Evolutionary conservation across 306 rosid species (phyloP).

Genomic region (Cyclanthera cordifolia): DNA sequence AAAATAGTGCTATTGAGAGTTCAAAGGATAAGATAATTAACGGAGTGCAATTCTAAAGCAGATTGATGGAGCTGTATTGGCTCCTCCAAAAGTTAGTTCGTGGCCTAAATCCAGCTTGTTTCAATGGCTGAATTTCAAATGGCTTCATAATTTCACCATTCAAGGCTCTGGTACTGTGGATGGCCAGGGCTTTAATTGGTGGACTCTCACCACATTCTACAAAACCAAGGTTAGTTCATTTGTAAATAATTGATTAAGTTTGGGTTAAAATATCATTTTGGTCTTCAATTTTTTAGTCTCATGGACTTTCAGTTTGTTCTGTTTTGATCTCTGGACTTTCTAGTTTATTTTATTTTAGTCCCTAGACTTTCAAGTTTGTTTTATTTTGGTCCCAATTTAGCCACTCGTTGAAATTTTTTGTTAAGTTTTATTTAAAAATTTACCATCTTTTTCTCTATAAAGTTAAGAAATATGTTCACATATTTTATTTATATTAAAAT

Average conservation of each 20-base stretch:
- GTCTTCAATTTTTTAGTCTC: too few relatives aligned
- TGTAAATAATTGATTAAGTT: background rate
- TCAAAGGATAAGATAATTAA: conserved; percentile 6
- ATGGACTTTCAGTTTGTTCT: too few relatives aligned
- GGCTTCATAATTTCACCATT: conserved; percentile 62
- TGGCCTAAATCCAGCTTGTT: conserved; percentile 61
- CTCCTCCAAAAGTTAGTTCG: conserved; percentile 54
- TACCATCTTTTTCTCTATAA: too few relatives aligned
- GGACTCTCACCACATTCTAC: conserved; percentile 30
- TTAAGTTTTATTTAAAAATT: too few relatives aligned
- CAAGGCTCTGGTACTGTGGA: conserved; percentile 69
- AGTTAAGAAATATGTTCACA: too few relatives aligned
- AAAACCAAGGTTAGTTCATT: conserved; percentile 28
- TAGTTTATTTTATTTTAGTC: too few relatives aligned
- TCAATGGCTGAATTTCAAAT: conserved; percentile 87
- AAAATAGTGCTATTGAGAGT: background rate
- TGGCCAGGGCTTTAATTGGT: conserved; percentile 82
- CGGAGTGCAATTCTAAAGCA: conserved; percentile 24
- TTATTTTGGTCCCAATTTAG: too few relatives aligned
- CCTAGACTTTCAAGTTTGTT: too few relatives aligned
- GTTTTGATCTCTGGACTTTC: too few relatives aligned
- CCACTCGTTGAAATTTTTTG: too few relatives aligned
- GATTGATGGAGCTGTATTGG: conserved; percentile 75
- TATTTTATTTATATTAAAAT: too few relatives aligned
- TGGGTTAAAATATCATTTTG: too few relatives aligned